Evolutionary conservation across 1,139 yeast species (phyloP).

Genomic region (Lodderomyces beijingensis): DNA sequence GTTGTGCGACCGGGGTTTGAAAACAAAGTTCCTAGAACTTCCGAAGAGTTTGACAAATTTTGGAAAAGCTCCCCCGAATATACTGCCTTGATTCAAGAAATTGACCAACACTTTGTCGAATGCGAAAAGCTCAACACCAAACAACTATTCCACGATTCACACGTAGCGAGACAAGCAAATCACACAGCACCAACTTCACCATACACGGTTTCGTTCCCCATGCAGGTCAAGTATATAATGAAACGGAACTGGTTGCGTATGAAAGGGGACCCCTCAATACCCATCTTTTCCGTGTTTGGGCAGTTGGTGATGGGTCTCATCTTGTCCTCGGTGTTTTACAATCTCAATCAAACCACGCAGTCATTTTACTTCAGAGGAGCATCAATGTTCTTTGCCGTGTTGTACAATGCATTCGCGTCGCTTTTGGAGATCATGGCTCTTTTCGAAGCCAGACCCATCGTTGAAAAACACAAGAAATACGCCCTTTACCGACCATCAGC

Average conservation of each 20-base stretch:
- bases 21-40: conserved; percentile 20
- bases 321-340: conserved; percentile 64
- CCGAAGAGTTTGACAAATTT: conserved; percentile 20
- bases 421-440: conserved; percentile 55
- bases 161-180: conserved; percentile 55
- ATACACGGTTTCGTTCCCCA: conserved; percentile 57
- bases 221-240: conserved; percentile 62
- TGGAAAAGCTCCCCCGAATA: conserved; percentile 22
- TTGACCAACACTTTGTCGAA: conserved; percentile 16
- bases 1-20: conserved; percentile 44
- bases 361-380: conserved; percentile 60
- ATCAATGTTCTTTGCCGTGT: conserved; percentile 51
- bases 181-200: conserved; percentile 54
- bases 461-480: conserved; percentile 59
- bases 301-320: conserved; percentile 67
- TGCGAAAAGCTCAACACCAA: conserved; percentile 7
- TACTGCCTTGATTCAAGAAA: conserved; percentile 12
- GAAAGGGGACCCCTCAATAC: conserved; percentile 62
- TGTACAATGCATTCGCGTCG: conserved; percentile 55
- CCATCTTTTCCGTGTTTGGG: conserved; percentile 55
- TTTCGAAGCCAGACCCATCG: conserved; percentile 55
- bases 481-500: conserved; percentile 65
- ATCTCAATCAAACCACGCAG: conserved; percentile 40
- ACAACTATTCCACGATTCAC: conserved; percentile 34
- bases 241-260: conserved; percentile 61